phyloP scores from a whole-genome alignment of 1,284 basidiomycete genomes.

The Ganoderma meredithae region DNA sequence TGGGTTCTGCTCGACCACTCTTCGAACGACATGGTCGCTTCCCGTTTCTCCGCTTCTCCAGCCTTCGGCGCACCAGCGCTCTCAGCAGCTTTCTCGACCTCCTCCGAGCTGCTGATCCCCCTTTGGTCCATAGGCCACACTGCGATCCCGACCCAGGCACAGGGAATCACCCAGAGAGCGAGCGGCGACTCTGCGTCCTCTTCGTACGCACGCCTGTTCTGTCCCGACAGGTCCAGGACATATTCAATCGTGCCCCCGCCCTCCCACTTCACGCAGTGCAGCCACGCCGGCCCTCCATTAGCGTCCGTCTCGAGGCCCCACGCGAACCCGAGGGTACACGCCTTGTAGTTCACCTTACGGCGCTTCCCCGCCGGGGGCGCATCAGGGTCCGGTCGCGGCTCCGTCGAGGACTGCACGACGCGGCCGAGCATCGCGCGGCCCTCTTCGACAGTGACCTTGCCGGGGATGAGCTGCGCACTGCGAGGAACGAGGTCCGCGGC shows the following conservation, averaged over 20 bases:
- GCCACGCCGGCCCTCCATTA: background rate
- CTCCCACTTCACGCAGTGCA: background rate
- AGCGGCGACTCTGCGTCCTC: background rate
- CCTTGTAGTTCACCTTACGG: slow-evolving; percentile 17
- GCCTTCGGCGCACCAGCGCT: background rate
- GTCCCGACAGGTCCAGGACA: background rate
- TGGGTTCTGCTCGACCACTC: background rate
- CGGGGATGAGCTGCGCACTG: slow-evolving; percentile 8
- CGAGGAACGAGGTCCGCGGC: slow-evolving; percentile 16
- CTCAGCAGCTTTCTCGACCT: background rate
- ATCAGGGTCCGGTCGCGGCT: slow-evolving; percentile 9
- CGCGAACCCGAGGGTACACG: slow-evolving; percentile 13
- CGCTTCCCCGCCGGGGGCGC: slow-evolving; percentile 16
- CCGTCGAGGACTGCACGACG: slow-evolving; percentile 24
- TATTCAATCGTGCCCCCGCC: background rate
- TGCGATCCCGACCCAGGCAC: background rate
- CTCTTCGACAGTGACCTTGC: slow-evolving; percentile 11
- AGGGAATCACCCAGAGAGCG: background rate
- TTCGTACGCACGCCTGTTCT: background rate
- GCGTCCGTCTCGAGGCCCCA: slow-evolving; percentile 17
- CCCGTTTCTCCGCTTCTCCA: background rate
- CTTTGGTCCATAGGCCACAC: background rate
- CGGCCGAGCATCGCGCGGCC: slow-evolving; percentile 28
- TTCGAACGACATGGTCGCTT: background rate
- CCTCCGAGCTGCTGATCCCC: background rate